Base-by-base conservation (phyloP, 805 yeast genomes). In the Pichia cephalocereana region DNA sequence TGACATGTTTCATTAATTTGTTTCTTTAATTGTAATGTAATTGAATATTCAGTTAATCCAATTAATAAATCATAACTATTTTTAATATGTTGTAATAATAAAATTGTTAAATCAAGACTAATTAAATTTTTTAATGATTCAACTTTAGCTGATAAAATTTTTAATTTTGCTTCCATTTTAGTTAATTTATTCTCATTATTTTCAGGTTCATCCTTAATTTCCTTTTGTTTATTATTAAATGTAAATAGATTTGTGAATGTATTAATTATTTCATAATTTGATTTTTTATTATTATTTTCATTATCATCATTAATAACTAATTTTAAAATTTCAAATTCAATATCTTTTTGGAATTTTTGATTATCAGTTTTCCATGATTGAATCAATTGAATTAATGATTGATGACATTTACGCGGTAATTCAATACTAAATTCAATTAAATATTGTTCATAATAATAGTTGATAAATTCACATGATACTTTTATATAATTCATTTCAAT, bases 101-200 rank as follows among this genome's bases (percentile, higher is more conserved):
- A 75, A 51, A 86, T 76, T 1, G 91, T 83, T 43, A 91, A 70
- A 59, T 90, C 96, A 44, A 91, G 76, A 57, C 89, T 85, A 51
- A 91, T 82, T 31, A 86, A 77, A 6, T 82, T 74, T 57, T 83
- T 85, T 57, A 93, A 77, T 17, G 85, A 82, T 54, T 81, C 82
- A 52, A 93, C 74, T 53, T 86, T 86, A 38, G 79, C 82, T 28
- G 80, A 79, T 58, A 91, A 71, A 31, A 90, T 80, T 52, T 86
- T 87, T 28, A 89, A 76, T 54, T 83, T 82, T 1, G 95, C 95
- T 45, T 88, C 90, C 52, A 86, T 72, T 55, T 84, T 89, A 2
- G 84, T 77, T 40, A 75, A 38, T 43, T 59, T 64, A 6, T 47
- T 26, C 14, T 71, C 68, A 11, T 61, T 45, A 15, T 57, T 62